Evolutionary conservation across 352 stramenopile genomes (phyloP).

Genomic region (Phytopythium kandeliae): DNA sequence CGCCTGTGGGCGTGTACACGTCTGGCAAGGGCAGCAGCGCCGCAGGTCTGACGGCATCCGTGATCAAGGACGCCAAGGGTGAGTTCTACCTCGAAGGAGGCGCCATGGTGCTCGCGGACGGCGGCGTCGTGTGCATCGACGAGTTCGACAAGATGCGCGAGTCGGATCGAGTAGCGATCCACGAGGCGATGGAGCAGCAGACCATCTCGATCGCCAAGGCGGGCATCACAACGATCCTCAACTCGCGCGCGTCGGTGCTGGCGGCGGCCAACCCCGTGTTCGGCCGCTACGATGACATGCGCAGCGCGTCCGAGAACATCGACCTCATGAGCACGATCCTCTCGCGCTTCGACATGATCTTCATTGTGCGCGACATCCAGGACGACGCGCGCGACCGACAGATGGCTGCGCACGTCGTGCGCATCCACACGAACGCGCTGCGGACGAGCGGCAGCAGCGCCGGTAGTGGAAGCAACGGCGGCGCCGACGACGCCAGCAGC

Average conservation of each 20-base stretch:
- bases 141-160: conserved; percentile 96
- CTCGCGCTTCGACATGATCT: conserved; percentile 99
- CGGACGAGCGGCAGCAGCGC: conserved; percentile 12
- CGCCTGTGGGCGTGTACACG: conserved; percentile 98
- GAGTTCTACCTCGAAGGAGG: conserved; percentile 99
- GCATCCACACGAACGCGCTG: conserved; percentile 93
- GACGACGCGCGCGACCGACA: conserved; percentile 94
- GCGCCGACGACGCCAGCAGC: conserved; percentile 17
- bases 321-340: conserved; percentile 99
- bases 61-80: conserved; percentile 92
- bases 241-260: conserved; percentile 90
- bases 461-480: too few species aligned
- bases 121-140: conserved; percentile 98
- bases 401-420: conserved; percentile 98
- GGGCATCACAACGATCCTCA: conserved; percentile 98
- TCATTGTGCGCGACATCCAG: conserved; percentile 98
- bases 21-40: conserved; percentile 97
- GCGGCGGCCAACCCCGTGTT: conserved; percentile 98
- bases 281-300: conserved; percentile 98
- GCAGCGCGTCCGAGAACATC: conserved; percentile 98
- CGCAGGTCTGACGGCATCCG: conserved; percentile 96
- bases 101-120: conserved; percentile 98
- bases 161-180: conserved; percentile 95
- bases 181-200: conserved; percentile 99
- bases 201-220: conserved; percentile 99